Evolutionary conservation across 352 stramenopile species (phyloP), one percentile per base, ranked within the genome.

Genomic region (Phytophthora rubi): DNA sequence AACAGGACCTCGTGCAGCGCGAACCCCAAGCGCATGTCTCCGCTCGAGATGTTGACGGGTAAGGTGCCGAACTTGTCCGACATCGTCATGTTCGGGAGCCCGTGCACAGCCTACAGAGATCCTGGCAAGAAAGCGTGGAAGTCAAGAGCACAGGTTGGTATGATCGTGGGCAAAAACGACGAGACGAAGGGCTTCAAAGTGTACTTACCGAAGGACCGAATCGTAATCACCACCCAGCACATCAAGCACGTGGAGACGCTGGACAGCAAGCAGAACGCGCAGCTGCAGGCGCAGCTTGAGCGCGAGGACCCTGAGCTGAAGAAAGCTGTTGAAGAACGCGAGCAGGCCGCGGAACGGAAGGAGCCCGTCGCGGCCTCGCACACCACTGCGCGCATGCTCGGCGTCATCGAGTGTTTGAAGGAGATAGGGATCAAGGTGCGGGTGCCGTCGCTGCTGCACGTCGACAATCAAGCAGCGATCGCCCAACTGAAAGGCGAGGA

Each of bases 1-100:
- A 82, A 79, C 30, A 47, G 66, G 1, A 76, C 62, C 52, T 58
- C 70, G 13, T 76, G 60, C 16, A 57, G 30, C 6, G 39, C 65
- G 0, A 81, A 78, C 30, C 13, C 58, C 6, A 47, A 55, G 15
- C 48, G 39, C 45, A 49, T 28, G 49, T 68, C 26, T n/a, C 57
- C 65, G 2, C 47, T 68, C 5, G 16, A 73, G 21, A 44, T 63
- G 39, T 21, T 68, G 23, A 68, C 65, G 5, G 37, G 33, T 7
- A 47, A n/a, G 4, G 30, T 49, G 37, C 65, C 56, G 6, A 28
- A 56, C 37, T 45, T 18, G 9, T 45, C 37, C 37, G 37, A 45
- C 37, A 45, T 45, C 37, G 58, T 73, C 15, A 58, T 15, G 10
- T 73, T 73, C 18, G 65, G 58, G 2, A 53, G 48, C 8, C 21